Evolutionary conservation across 495 filamentous ascomycete species (phyloP).

Genomic region (Talaromyces stipitatus): DNA sequence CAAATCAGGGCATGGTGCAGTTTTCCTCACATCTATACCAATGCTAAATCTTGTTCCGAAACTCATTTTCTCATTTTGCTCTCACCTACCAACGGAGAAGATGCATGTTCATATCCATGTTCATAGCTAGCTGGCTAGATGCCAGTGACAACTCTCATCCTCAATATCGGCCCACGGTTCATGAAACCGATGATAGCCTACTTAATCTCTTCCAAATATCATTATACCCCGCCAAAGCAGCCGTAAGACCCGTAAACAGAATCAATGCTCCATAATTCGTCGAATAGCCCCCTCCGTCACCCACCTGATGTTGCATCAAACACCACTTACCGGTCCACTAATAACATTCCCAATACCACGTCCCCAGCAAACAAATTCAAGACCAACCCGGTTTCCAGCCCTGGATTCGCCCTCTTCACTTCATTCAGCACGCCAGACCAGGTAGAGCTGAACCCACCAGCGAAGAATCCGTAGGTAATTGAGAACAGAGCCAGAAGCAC

Average conservation of each 20-base stretch:
- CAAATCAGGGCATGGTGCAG: neutral
- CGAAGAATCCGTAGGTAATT: conserved; percentile 62
- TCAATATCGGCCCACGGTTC: neutral
- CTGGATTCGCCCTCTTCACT: conserved; percentile 37
- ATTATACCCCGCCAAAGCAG: conserved; percentile 1
- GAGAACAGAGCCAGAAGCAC: conserved; percentile 57
- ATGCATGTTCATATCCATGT: neutral
- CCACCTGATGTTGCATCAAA: conserved; percentile 29
- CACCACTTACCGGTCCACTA: conserved; percentile 53
- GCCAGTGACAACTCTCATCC: neutral
- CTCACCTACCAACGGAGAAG: neutral
- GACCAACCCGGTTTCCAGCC: conserved; percentile 49
- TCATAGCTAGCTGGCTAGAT: neutral
- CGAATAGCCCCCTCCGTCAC: conserved; percentile 22
- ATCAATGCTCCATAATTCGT: conserved; percentile 37
- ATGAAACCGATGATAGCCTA: neutral
- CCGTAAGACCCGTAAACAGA: conserved; percentile 39
- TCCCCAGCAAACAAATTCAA: conserved; percentile 57
- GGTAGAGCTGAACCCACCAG: conserved; percentile 52
- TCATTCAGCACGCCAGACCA: conserved; percentile 57
- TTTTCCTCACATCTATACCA: neutral
- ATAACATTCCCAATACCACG: conserved; percentile 60
- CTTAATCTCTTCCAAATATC: neutral
- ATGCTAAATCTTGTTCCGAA: neutral
- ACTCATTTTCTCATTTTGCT: neutral